Base-by-base conservation (phyloP, 2,329 filamentous ascomycete genomes). In the Beauveria sp. region DNA sequence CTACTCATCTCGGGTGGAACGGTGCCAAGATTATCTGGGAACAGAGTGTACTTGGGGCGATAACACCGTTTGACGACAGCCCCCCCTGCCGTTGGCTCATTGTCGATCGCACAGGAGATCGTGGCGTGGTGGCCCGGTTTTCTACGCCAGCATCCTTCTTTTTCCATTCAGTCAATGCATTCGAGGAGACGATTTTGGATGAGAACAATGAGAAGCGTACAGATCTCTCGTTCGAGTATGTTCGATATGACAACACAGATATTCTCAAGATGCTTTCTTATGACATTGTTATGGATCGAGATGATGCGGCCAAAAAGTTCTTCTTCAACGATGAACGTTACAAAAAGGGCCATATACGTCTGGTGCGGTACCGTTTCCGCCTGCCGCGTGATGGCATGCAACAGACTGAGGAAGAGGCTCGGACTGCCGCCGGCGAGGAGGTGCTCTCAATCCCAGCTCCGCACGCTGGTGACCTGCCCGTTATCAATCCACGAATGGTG, bases 121-220 rank as follows among this genome's bases (percentile, higher is more conserved):
- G 79, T 53, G 90, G 90, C 0, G 75, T 95, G 0, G 80, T 95
- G 0, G 87, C 84, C 8, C 83, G 80, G 1, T 93, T 89, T 67
- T 81, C 86, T 20, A 87, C 84, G 18, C 79, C 83, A 0, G 81
- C 88, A 0, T 86, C 86, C 52, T 96, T 93, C 77, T 87, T 85
- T 72, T 96, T 96, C 72, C 91, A 96, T 73, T 84, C 83, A 0
- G 78, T 91, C 69, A 96, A 96, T 66, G 83, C 89, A 0, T 95
- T 86, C 70, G 89, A 93, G 67, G 82, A 90, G 64, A 65, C 67
- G 0, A 63, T 68, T 0, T 71, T 75, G 34, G 74, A 72, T 1
- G 74, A 78, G 1, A 67, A 70, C 0, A 70, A 69, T 2, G 61
- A 68, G 12, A 61, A 67, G 10, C 58, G 60, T 14, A 71, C 66